Percentiles rank a stretch among this genome's conserved stretches.
phyloP scores from a whole-genome alignment of 2,329 filamentous ascomycete genomes.

The Chaetomiaceae sp. region DNA sequence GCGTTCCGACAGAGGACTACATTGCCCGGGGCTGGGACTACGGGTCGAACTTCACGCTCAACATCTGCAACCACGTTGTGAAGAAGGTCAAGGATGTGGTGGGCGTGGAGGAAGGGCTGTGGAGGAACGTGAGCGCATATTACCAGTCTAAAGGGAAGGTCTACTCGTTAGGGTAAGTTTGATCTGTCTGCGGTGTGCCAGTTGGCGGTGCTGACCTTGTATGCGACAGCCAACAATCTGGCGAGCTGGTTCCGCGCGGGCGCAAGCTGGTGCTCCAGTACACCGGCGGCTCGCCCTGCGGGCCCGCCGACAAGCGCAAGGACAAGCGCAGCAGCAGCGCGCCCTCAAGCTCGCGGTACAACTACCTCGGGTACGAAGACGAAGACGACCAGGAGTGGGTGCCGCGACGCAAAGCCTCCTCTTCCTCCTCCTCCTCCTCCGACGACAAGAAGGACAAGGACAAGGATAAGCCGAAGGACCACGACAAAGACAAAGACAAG shows the following conservation, averaged over 20 bases:
- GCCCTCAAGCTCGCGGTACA: constrained; percentile 32
- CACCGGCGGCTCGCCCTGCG: constrained; percentile 69
- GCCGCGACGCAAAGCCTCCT: constrained; percentile 25
- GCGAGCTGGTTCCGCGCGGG: constrained; percentile 53
- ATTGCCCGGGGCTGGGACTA: constrained; percentile 70
- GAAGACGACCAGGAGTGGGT: not conserved
- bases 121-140: constrained; percentile 73
- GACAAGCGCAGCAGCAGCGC: constrained; percentile 24
- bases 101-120: constrained; percentile 55
- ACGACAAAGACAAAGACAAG: constrained; percentile 23
- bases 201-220: constrained; percentile 7
- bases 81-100: constrained; percentile 56
- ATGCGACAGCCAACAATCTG: constrained; percentile 45
- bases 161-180: constrained; percentile 67
- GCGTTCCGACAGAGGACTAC: constrained; percentile 45
- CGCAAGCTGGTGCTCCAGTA: constrained; percentile 74
- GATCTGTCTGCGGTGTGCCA: not conserved
- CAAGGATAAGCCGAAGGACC: constrained; percentile 19
- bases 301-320: constrained; percentile 35
- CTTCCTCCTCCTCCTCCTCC: no score
- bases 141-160: constrained; percentile 60
- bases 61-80: constrained; percentile 73
- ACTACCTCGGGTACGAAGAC: constrained; percentile 21
- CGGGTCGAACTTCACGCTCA: constrained; percentile 74
- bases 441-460: constrained; percentile 22